Conservation (phyloP, 83 land plant genomes). For the Picea mariana region DNA sequence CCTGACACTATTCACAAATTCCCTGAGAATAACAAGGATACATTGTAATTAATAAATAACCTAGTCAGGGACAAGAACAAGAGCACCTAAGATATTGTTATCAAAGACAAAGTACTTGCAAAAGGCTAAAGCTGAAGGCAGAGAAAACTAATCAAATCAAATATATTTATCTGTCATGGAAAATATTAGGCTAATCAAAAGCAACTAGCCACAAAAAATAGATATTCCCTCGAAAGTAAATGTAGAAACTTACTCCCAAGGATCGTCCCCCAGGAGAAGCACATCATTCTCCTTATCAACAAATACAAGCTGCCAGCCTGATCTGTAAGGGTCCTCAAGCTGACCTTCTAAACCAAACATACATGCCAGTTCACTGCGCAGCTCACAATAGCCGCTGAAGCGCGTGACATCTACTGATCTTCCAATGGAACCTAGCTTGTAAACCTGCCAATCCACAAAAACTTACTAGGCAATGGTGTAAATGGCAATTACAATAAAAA, state of each 20-base stretch:
- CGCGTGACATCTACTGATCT: conserved; percentile 62
- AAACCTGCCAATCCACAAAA: conserved; percentile 37
- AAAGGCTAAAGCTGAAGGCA: too few relatives aligned
- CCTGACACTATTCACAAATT: conserved; percentile 14
- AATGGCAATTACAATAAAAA: neutral
- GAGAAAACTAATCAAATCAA: neutral
- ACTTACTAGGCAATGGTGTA: neutral
- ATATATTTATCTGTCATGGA: too few relatives aligned
- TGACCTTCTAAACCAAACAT: conserved; percentile 69
- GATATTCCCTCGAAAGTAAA: neutral
- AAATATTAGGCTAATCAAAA: too few relatives aligned
- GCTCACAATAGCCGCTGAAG: conserved; percentile 67
- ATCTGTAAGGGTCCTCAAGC: conserved; percentile 63
- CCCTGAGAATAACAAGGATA: conserved; percentile 11
- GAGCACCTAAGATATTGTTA: too few relatives aligned
- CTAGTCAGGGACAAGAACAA: neutral
- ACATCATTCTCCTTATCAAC: conserved; percentile 85
- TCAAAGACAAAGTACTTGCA: too few relatives aligned
- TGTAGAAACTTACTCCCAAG: conserved; percentile 66
- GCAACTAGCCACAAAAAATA: neutral
- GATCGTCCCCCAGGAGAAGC: conserved; percentile 87
- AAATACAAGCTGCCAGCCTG: conserved; percentile 84
- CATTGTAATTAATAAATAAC: neutral
- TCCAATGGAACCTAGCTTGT: conserved; percentile 69
- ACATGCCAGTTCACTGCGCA: conserved; percentile 51